These are phyloP conservation scores for Durio zibethinus DNA, from an alignment of 345 rosid genomes.

Conservation along the genomic window DNA sequence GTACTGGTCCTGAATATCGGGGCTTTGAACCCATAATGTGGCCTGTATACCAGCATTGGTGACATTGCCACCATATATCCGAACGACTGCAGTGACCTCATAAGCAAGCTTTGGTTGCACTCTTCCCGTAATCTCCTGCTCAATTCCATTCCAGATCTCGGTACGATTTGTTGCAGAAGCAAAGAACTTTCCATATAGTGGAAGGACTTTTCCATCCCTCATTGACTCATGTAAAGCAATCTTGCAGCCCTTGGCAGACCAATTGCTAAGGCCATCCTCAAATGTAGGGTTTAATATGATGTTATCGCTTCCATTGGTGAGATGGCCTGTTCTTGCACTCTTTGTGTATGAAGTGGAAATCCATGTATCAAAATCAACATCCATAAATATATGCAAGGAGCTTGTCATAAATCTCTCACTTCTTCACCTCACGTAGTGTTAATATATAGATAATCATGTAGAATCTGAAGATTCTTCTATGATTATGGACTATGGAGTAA, in stretches of 20 bases:
- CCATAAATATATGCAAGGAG: neutral
- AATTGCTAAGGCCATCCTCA: conserved; percentile 63
- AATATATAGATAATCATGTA: neutral
- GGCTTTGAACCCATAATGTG: conserved; percentile 77
- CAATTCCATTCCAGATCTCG: conserved; percentile 77
- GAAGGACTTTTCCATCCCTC: conserved; percentile 57
- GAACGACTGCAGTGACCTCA: conserved; percentile 57
- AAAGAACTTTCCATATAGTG: conserved; percentile 55
- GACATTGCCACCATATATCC: conserved; percentile 57
- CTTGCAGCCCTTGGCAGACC: conserved; percentile 87
- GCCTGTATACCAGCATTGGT: conserved; percentile 52
- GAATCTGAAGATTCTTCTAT: neutral
- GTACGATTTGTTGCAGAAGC: conserved; percentile 69
- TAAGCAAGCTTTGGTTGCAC: conserved; percentile 65
- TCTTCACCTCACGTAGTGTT: neutral
- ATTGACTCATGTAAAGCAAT: conserved; percentile 56
- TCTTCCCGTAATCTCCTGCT: conserved; percentile 77
- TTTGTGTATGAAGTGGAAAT: conserved; percentile 7
- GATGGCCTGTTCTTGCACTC: conserved; percentile 12
- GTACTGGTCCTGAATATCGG: conserved; percentile 69
- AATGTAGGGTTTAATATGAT: conserved; percentile 72
- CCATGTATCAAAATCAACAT: neutral
- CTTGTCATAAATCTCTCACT: neutral
- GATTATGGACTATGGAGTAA: neutral
- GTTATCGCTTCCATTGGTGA: conserved; percentile 34